These are phyloP conservation scores for Kappamyces sp. DNA, from an alignment of 192 early-diverging fungal genomes.

Conservation along the genomic window DNA sequence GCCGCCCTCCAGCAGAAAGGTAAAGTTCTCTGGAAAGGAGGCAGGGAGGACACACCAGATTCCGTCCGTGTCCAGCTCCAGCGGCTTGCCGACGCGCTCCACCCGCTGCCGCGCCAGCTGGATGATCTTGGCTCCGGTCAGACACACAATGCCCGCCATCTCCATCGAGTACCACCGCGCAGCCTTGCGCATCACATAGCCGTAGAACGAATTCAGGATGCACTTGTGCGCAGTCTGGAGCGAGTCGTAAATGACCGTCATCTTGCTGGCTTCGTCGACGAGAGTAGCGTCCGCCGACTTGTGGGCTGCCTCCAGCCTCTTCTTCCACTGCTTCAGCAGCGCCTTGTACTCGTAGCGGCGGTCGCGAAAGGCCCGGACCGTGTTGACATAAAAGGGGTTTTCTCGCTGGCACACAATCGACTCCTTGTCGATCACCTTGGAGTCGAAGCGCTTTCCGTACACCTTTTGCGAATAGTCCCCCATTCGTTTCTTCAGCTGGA, in stretches of 20 bases:
- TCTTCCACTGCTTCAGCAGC: slow-evolving; percentile 86
- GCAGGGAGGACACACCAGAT: slow-evolving; percentile 97
- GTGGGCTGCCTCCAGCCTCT: slow-evolving; percentile 67
- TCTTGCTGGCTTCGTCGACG: slow-evolving; percentile 79
- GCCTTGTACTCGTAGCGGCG: slow-evolving; percentile 97
- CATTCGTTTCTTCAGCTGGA: slow-evolving; percentile 71
- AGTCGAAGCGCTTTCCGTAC: slow-evolving; percentile 77
- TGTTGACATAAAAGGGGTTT: slow-evolving; percentile 97
- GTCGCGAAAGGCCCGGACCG: slow-evolving; percentile 93
- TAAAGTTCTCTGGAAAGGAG: slow-evolving; percentile 89
- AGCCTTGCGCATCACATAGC: slow-evolving; percentile 98
- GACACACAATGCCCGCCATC: slow-evolving; percentile 98
- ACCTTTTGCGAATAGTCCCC: slow-evolving; percentile 83
- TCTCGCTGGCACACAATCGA: slow-evolving; percentile 95
- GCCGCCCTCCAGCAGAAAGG: slow-evolving; percentile 74
- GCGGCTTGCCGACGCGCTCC: slow-evolving; percentile 86
- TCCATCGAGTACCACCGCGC: slow-evolving; percentile 98
- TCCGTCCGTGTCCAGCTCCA: slow-evolving; percentile 98
- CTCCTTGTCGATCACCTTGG: slow-evolving; percentile 74
- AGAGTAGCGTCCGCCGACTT: slow-evolving; percentile 57
- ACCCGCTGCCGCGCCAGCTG: slow-evolving; percentile 90
- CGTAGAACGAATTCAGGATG: slow-evolving; percentile 85
- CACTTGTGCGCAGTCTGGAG: slow-evolving; percentile 98
- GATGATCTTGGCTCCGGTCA: slow-evolving; percentile 94
- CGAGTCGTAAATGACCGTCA: slow-evolving; percentile 94